Evolutionary conservation across 768 basidiomycete genomes (phyloP).

Genomic region (Boletales sp.): DNA sequence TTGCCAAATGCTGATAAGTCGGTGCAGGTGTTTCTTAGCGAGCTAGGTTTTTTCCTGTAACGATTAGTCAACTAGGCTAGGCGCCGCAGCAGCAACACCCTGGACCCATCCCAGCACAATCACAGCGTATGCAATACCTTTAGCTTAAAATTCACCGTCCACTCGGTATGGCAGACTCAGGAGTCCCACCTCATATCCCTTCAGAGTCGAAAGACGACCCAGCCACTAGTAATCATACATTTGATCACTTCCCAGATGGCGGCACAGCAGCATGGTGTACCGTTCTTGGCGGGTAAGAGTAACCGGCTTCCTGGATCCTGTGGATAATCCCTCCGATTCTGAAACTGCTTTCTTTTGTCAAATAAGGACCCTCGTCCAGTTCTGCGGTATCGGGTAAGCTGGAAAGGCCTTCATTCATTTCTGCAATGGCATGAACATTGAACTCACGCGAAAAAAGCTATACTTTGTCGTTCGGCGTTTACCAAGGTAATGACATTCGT

Average conservation of each 20-base stretch:
- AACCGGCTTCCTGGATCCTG: neutral
- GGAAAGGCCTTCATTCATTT: neutral
- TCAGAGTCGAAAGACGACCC: neutral
- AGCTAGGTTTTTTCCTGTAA: no score
- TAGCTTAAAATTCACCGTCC: constrained; percentile 1
- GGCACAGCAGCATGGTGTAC: constrained; percentile 24
- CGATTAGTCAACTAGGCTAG: no score
- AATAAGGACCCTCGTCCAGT: constrained; percentile 28
- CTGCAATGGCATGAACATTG: no score
- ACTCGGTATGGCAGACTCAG: neutral
- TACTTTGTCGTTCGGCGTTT: constrained; percentile 37
- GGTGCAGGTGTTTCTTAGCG: no score
- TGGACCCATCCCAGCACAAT: no score
- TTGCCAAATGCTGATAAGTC: no score
- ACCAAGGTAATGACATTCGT: constrained; percentile 28
- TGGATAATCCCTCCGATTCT: neutral
- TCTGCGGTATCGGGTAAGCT: constrained; percentile 34
- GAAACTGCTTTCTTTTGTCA: neutral
- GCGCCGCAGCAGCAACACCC: no score
- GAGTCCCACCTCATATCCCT: neutral
- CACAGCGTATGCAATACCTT: neutral
- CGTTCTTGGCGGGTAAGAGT: constrained; percentile 22
- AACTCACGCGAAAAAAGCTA: constrained; percentile 23
- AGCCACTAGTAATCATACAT: neutral
- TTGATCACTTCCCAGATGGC: constrained; percentile 25